Conservation (phyloP, 1,139 yeast genomes). For the Blastobotrys niveus region DNA sequence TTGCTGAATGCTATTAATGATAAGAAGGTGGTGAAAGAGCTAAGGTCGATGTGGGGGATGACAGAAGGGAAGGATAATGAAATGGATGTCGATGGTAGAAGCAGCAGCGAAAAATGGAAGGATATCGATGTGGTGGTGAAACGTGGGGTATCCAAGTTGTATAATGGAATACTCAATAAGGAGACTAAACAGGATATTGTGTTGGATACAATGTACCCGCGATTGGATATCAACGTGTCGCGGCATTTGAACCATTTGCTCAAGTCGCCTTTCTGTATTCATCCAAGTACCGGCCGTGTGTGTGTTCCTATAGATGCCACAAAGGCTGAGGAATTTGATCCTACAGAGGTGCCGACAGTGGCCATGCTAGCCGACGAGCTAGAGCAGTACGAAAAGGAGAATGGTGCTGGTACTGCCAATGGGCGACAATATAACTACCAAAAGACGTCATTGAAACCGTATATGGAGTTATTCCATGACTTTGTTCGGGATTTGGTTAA, state of each 20-base stretch:
- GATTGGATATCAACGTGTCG: constrained; percentile 90
- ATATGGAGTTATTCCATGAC: constrained; percentile 60
- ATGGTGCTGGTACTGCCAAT: constrained; percentile 29
- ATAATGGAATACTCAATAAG: constrained; percentile 39
- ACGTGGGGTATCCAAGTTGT: constrained; percentile 41
- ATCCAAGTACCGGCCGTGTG: constrained; percentile 92
- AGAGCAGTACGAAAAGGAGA: constrained; percentile 39
- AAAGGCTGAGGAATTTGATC: constrained; percentile 57
- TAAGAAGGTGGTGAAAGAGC: constrained; percentile 45
- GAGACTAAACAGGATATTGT: constrained; percentile 84
- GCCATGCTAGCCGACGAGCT: constrained; percentile 52
- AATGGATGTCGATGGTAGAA: constrained; percentile 33
- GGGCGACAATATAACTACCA: constrained; percentile 47
- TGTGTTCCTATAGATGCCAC: constrained; percentile 86
- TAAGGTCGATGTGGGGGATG: constrained; percentile 47
- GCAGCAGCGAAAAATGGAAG: constrained; percentile 66
- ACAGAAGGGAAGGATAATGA: background rate
- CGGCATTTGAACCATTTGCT: constrained; percentile 83
- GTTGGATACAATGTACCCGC: constrained; percentile 76
- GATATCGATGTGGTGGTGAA: constrained; percentile 64
- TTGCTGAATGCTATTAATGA: constrained; percentile 62
- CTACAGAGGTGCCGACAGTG: constrained; percentile 74
- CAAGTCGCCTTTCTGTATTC: constrained; percentile 97
- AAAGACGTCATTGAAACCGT: constrained; percentile 68
- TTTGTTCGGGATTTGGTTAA: constrained; percentile 56